phyloP scores from a whole-genome alignment of 2,329 filamentous ascomycete species.

The Hymenoscyphus albidus region DNA sequence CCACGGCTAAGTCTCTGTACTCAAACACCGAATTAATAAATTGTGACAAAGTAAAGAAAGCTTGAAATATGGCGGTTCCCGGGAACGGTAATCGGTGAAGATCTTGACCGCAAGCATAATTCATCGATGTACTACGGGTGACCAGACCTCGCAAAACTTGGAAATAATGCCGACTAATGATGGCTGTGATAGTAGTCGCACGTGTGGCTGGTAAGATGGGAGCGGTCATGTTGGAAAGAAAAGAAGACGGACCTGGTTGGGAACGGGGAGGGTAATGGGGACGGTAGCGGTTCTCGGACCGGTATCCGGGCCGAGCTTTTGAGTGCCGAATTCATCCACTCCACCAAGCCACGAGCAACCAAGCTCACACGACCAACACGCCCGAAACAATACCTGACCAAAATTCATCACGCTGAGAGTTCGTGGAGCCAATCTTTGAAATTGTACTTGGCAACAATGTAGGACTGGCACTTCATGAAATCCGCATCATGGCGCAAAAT shows the following conservation, averaged over 20 bases:
- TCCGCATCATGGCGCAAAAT: constrained; percentile 4
- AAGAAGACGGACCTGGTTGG: not conserved
- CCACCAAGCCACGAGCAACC: no score
- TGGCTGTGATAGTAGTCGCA: not conserved
- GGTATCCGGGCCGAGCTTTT: no score
- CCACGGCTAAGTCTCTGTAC: not conserved
- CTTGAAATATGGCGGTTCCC: not conserved
- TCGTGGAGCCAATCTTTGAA: not conserved
- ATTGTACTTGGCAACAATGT: not conserved
- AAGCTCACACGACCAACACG: no score
- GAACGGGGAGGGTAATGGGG: not conserved
- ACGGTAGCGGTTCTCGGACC: not conserved
- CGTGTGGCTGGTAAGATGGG: not conserved
- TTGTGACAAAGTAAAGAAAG: not conserved
- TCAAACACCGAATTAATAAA: not conserved
- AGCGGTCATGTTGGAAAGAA: no score
- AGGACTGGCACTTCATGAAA: not conserved
- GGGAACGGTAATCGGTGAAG: not conserved
- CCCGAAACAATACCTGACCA: not conserved
- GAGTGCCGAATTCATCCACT: no score
- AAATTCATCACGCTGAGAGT: not conserved
- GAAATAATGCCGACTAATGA: not conserved
- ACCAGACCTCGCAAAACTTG: not conserved
- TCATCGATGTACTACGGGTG: not conserved
- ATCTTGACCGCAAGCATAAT: not conserved